These are phyloP conservation scores for Simplicillium aogashimaense DNA, from an alignment of 2,329 filamentous ascomycete species.

Conservation along the genomic window DNA sequence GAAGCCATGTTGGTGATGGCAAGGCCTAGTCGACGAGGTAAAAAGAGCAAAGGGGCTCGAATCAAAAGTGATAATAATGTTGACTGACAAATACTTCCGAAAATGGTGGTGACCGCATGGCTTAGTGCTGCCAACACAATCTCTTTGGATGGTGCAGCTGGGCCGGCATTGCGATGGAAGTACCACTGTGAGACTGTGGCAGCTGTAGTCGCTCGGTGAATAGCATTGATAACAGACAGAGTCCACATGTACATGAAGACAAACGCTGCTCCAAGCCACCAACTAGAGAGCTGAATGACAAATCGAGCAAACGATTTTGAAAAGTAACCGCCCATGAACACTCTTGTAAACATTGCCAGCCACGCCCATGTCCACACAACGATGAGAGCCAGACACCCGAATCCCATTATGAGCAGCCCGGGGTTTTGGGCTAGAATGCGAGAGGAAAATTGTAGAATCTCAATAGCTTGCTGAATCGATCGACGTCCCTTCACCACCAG, in stretches of 20 bases:
- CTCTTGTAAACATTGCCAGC: constrained; percentile 91
- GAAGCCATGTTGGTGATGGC: constrained; percentile 66
- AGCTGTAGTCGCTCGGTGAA: constrained; percentile 85
- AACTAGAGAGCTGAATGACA: constrained; percentile 77
- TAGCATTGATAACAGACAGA: constrained; percentile 72
- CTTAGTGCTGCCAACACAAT: constrained; percentile 74
- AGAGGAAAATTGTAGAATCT: constrained; percentile 86
- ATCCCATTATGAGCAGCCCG: constrained; percentile 73
- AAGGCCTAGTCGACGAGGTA: constrained; percentile 58
- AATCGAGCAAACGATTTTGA: constrained; percentile 53
- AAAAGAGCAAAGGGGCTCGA: constrained; percentile 72
- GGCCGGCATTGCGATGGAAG: constrained; percentile 81
- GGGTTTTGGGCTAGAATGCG: constrained; percentile 79
- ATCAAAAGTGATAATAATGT: constrained; percentile 73
- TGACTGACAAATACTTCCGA: constrained; percentile 85
- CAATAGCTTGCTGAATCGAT: constrained; percentile 72
- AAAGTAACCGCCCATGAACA: constrained; percentile 89
- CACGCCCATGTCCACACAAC: constrained; percentile 92
- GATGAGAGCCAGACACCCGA: constrained; percentile 63
- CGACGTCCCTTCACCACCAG: constrained; percentile 71
- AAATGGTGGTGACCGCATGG: constrained; percentile 77
- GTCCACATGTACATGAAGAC: constrained; percentile 95
- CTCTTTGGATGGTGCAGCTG: constrained; percentile 65
- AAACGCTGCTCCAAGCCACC: constrained; percentile 92
- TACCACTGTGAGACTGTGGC: constrained; percentile 99